Conservation (phyloP, 73 alveolate species). For the Diophrys sp. region DNA sequence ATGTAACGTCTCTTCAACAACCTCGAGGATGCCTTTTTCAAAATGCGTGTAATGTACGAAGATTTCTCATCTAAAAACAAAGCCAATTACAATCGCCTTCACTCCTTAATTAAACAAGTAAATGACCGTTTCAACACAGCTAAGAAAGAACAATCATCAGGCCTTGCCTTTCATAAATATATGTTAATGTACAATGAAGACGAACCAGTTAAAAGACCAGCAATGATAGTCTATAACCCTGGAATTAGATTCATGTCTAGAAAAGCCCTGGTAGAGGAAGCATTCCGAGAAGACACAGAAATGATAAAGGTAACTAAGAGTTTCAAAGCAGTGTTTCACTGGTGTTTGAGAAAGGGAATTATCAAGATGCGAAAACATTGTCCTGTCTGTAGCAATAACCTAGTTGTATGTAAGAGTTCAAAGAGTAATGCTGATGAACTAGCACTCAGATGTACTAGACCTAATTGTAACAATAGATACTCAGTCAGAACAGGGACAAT, state of each 20-base stretch:
- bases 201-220: background rate
- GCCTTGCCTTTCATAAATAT: background rate
- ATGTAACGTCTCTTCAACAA: background rate
- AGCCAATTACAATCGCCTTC: background rate
- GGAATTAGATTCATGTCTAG: constrained; percentile 9
- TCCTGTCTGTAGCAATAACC: background rate
- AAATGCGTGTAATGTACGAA: background rate
- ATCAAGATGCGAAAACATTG: constrained; percentile 15
- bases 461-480: constrained; percentile 2
- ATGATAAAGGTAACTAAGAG: constrained; percentile 23
- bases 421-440: constrained; percentile 24
- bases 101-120: background rate
- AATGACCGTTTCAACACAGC: background rate
- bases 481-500: constrained; percentile 39
- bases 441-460: constrained; percentile 23
- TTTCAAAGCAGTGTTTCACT: constrained; percentile 29
- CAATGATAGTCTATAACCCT: constrained; percentile 2
- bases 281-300: constrained; percentile 20
- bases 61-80: background rate
- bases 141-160: background rate
- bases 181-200: background rate
- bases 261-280: constrained; percentile 34
- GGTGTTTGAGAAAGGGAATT: constrained; percentile 20
- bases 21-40: background rate
- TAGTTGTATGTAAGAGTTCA: constrained; percentile 10